These are phyloP conservation scores for Puccinellia tenuiflora DNA, from an alignment of 176 grass and related monocot species.

Conservation along the genomic window DNA sequence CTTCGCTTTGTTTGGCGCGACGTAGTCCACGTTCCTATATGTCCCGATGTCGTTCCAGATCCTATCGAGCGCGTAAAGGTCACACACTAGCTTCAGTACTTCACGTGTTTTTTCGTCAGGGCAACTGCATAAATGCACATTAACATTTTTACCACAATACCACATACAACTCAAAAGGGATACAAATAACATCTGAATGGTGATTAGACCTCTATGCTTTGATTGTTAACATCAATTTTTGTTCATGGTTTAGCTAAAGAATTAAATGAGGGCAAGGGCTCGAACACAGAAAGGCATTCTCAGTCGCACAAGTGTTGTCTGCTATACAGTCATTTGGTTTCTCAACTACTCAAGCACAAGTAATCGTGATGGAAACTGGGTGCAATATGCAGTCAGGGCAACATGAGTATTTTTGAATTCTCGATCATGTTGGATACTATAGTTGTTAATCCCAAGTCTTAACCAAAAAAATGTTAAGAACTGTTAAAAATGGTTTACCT, in stretches of 20 bases:
- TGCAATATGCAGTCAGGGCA: not conserved
- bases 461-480: not conserved
- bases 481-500: not conserved
- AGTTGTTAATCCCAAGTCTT: not conserved
- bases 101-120: conserved; percentile 62
- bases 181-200: not conserved
- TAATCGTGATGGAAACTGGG: not conserved
- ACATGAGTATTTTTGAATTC: not conserved
- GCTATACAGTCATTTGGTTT: not conserved
- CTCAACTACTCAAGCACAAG: not conserved
- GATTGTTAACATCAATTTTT: not conserved
- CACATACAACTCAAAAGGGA: not conserved
- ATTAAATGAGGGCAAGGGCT: not conserved
- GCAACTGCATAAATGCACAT: conserved; percentile 58
- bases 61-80: conserved; percentile 89
- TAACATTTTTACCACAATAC: not conserved
- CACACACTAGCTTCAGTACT: conserved; percentile 78
- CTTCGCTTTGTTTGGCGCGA: conserved; percentile 98
- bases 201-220: not conserved
- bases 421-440: not conserved
- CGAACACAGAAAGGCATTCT: not conserved
- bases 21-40: conserved; percentile 87
- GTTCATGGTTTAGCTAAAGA: conserved; percentile 10
- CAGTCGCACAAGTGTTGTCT: not conserved
- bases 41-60: conserved; percentile 98